A percentile compares a stretch with the other conserved stretches of the same genome.
Conservation (phyloP, 2,329 filamentous ascomycete species). For the Colletotrichum cuscutae region DNA sequence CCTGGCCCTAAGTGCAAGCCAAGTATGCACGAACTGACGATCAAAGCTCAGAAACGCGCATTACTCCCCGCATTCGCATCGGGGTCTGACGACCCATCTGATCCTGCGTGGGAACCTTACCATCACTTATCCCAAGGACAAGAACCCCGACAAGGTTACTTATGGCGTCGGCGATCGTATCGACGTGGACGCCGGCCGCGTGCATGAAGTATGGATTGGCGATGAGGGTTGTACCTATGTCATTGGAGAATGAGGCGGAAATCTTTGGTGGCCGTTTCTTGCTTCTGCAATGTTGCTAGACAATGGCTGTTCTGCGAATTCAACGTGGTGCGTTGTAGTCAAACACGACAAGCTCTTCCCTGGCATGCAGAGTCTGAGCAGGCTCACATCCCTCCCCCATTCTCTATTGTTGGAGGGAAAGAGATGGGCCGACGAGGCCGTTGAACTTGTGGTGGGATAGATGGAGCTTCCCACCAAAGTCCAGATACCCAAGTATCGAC, state of each 20-base stretch:
- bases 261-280: background rate
- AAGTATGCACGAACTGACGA: constrained; percentile 6
- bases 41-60: constrained; percentile 65
- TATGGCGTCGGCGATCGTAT: constrained; percentile 70
- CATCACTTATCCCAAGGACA: constrained; percentile 72
- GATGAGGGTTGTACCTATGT: constrained; percentile 74
- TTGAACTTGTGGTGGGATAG: background rate
- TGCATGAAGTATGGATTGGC: constrained; percentile 79
- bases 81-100: constrained; percentile 74
- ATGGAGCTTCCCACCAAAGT: background rate
- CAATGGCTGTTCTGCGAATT: background rate
- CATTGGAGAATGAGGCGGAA: constrained; percentile 62
- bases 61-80: constrained; percentile 75
- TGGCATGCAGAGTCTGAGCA: background rate
- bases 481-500: background rate
- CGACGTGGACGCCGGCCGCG: constrained; percentile 71
- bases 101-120: constrained; percentile 73
- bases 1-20: background rate
- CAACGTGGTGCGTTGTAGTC: too few relatives aligned
- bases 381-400: background rate
- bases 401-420: background rate
- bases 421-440: background rate
- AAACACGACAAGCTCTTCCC: background rate
- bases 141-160: constrained; percentile 63
- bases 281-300: background rate